Evolutionary conservation across 192 early-diverging fungal species (phyloP).

Genomic region (Backusella mclennaniae): DNA sequence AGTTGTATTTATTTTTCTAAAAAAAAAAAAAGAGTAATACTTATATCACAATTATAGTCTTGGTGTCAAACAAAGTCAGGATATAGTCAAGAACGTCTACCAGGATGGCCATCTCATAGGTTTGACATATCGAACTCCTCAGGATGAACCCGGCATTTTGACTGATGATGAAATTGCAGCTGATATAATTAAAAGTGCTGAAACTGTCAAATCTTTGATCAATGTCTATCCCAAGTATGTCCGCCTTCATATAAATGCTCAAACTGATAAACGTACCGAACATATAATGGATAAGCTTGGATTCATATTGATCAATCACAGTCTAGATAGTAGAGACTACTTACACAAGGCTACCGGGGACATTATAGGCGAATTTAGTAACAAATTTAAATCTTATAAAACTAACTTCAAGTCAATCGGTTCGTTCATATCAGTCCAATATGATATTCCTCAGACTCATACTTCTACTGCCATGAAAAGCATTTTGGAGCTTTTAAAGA

Average conservation of each 20-base stretch:
- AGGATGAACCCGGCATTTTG: conserved; percentile 36
- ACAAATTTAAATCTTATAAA: conserved; percentile 32
- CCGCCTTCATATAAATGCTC: conserved; percentile 37
- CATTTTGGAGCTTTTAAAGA: conserved; percentile 32
- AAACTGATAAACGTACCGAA: conserved; percentile 38
- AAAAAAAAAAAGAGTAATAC: not conserved
- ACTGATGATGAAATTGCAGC: conserved; percentile 32
- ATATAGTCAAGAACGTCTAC: conserved; percentile 42
- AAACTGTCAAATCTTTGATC: conserved; percentile 36
- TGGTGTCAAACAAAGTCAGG: conserved; percentile 40
- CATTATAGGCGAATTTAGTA: conserved; percentile 32
- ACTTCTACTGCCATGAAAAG: conserved; percentile 34
- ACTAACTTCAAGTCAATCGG: conserved; percentile 38
- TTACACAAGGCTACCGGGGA: conserved; percentile 31
- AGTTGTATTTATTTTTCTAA: not conserved
- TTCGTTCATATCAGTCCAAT: conserved; percentile 39
- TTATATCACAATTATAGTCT: conserved; percentile 31
- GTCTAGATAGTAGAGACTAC: conserved; percentile 43
- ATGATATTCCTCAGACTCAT: conserved; percentile 42
- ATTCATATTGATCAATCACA: conserved; percentile 42
- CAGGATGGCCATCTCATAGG: conserved; percentile 45
- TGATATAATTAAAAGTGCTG: conserved; percentile 38
- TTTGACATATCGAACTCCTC: conserved; percentile 46
- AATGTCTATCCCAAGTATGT: conserved; percentile 45
- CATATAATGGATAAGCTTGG: conserved; percentile 36